These are phyloP conservation scores for Schizochytrium sp. DNA, from an alignment of 108 stramenopile species.

Conservation along the genomic window DNA sequence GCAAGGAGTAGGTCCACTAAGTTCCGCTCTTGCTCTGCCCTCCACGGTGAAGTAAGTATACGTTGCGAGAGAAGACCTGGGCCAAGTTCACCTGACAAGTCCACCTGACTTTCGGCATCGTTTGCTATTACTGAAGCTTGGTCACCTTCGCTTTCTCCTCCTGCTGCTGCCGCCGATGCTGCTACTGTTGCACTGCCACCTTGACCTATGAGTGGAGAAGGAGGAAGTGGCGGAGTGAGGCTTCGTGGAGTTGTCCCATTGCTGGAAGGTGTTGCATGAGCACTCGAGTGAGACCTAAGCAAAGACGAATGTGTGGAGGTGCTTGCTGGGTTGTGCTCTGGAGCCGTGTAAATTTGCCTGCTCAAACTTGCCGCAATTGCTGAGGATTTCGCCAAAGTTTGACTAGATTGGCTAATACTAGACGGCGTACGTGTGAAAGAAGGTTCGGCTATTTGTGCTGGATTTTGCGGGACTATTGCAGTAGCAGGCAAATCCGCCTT, in stretches of 20 bases:
- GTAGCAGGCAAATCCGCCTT: not conserved
- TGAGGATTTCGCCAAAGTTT: not conserved
- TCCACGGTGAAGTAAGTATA: not conserved
- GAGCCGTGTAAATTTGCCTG: constrained; percentile 18
- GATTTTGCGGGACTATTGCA: not conserved
- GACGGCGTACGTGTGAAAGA: not conserved
- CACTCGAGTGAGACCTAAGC: not conserved
- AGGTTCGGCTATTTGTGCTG: not conserved
- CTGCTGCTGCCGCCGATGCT: too few relatives aligned
- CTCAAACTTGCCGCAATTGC: constrained; percentile 13
- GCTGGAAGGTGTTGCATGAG: too few relatives aligned
- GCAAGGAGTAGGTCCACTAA: not conserved
- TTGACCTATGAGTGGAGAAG: too few relatives aligned
- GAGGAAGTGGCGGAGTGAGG: too few relatives aligned
- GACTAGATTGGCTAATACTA: not conserved
- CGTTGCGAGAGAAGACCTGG: not conserved
- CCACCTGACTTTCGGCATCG: constrained; percentile 5
- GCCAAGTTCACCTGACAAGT: not conserved
- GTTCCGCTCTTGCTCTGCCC: not conserved
- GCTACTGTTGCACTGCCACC: too few relatives aligned
- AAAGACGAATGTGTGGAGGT: not conserved
- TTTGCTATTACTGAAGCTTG: not conserved
- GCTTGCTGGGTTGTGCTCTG: not conserved
- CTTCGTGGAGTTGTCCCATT: too few relatives aligned
- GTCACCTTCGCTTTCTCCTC: too few relatives aligned